Percentiles rank a stretch among this genome's conserved stretches.
phyloP scores from a whole-genome alignment of 2,329 filamentous ascomycete species.

The Magnaporthiopsis incrustans region DNA sequence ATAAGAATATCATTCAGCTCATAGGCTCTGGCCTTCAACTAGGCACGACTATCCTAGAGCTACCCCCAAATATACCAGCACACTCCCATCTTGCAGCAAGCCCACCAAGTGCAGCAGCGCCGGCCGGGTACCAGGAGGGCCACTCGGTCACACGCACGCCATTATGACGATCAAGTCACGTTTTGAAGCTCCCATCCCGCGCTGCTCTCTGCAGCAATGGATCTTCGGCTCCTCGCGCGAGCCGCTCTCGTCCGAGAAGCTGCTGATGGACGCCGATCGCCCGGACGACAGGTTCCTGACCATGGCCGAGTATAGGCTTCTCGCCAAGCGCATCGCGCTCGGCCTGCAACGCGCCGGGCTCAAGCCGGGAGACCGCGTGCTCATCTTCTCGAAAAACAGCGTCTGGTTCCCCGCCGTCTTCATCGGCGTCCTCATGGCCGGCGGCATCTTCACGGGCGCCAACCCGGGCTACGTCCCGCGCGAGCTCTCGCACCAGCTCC shows the following conservation, averaged over 20 bases:
- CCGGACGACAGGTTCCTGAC: slow-evolving; percentile 63
- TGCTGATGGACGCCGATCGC: slow-evolving; percentile 56
- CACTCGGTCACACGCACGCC: neutral
- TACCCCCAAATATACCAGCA: neutral
- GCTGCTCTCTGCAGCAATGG: slow-evolving; percentile 46
- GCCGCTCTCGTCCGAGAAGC: slow-evolving; percentile 32
- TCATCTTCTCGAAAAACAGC: slow-evolving; percentile 67
- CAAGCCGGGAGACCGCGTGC: slow-evolving; percentile 58
- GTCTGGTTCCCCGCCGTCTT: slow-evolving; percentile 65
- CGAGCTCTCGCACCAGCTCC: slow-evolving; percentile 68
- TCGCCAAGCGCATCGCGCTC: slow-evolving; percentile 63
- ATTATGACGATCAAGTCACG: slow-evolving; percentile 40
- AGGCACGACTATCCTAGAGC: neutral
- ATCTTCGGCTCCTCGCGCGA: slow-evolving; percentile 42
- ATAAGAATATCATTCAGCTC: neutral
- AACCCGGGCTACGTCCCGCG: slow-evolving; percentile 45
- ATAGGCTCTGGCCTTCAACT: neutral
- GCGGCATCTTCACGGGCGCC: slow-evolving; percentile 65
- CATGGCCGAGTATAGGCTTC: slow-evolving; percentile 54
- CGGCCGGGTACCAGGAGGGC: neutral
- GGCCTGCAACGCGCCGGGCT: slow-evolving; percentile 59
- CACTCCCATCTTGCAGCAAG: neutral
- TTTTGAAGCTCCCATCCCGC: slow-evolving; percentile 34
- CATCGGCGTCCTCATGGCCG: slow-evolving; percentile 68
- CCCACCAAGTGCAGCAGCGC: neutral